phyloP scores from a whole-genome alignment of 2,329 filamentous ascomycete genomes.

The Fusarium sambucinum region DNA sequence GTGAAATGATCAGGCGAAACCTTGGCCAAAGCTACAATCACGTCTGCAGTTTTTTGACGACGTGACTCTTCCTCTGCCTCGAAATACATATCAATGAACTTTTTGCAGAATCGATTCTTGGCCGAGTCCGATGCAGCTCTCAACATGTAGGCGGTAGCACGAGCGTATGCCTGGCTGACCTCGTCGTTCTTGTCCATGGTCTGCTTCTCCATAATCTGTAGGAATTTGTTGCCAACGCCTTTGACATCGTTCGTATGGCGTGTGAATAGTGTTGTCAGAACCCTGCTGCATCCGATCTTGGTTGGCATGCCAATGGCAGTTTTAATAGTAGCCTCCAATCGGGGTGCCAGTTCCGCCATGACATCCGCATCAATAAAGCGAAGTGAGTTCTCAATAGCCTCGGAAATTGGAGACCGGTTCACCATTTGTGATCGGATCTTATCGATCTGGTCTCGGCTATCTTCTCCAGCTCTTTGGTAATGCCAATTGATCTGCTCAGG shows the following conservation, averaged over 20 bases:
- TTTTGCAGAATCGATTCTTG: constrained; percentile 64
- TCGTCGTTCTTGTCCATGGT: constrained; percentile 94
- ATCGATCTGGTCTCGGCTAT: constrained; percentile 91
- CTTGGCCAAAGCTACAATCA: constrained; percentile 85
- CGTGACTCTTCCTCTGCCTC: constrained; percentile 80
- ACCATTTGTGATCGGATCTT: constrained; percentile 85
- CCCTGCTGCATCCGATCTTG: constrained; percentile 89
- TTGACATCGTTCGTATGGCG: constrained; percentile 80
- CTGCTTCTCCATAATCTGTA: constrained; percentile 82
- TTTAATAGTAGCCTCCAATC: constrained; percentile 83
- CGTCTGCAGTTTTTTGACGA: constrained; percentile 82
- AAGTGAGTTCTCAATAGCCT: constrained; percentile 89
- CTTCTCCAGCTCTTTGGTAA: constrained; percentile 88
- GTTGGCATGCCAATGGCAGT: constrained; percentile 90
- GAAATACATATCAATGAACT: constrained; percentile 80
- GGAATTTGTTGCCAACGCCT: constrained; percentile 79
- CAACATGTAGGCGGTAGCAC: constrained; percentile 86
- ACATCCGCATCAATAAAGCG: constrained; percentile 82
- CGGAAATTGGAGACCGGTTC: constrained; percentile 87
- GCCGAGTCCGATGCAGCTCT: constrained; percentile 65
- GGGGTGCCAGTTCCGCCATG: constrained; percentile 80
- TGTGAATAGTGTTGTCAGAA: constrained; percentile 86
- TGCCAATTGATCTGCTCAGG: constrained; percentile 91
- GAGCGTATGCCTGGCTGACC: constrained; percentile 89
- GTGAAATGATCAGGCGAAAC: constrained; percentile 90